These are phyloP conservation scores for Backusella circina DNA, from an alignment of 192 early-diverging fungal genomes.

Conservation along the genomic window DNA sequence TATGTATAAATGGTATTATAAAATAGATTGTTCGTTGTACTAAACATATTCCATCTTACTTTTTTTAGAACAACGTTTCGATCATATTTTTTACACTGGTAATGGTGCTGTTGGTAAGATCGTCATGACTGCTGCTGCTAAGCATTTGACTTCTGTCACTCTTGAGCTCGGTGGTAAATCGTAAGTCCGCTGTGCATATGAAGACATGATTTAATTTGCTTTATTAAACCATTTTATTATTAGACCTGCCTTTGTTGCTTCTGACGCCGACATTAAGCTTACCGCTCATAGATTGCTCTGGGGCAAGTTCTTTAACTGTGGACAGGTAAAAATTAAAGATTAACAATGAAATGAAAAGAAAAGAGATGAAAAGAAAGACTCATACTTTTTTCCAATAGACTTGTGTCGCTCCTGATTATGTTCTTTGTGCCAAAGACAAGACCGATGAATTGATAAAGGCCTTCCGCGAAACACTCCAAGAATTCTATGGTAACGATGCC, in stretches of 20 bases:
- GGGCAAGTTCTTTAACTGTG: constrained; percentile 78
- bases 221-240: background rate
- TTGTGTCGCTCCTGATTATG: constrained; percentile 86
- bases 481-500: constrained; percentile 52
- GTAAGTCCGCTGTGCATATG: constrained; percentile 11
- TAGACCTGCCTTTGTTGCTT: constrained; percentile 58
- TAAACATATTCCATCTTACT: constrained; percentile 43
- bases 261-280: constrained; percentile 53
- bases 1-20: constrained; percentile 29
- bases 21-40: background rate
- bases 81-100: constrained; percentile 93
- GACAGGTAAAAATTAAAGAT: constrained; percentile 56
- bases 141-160: constrained; percentile 74
- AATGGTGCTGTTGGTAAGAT: constrained; percentile 73
- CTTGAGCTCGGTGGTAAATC: constrained; percentile 93
- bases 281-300: constrained; percentile 70
- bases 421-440: constrained; percentile 60
- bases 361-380: background rate
- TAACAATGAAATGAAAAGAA: background rate
- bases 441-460: constrained; percentile 57
- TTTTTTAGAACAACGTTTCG: constrained; percentile 61
- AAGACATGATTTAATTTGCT: background rate
- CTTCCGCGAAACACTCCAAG: constrained; percentile 38
- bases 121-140: constrained; percentile 73
- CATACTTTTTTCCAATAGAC: constrained; percentile 43